Evolutionary conservation across 192 early-diverging fungal species (phyloP), one percentile per base, ranked within the genome.

Genomic region (Coemansia sp.): DNA sequence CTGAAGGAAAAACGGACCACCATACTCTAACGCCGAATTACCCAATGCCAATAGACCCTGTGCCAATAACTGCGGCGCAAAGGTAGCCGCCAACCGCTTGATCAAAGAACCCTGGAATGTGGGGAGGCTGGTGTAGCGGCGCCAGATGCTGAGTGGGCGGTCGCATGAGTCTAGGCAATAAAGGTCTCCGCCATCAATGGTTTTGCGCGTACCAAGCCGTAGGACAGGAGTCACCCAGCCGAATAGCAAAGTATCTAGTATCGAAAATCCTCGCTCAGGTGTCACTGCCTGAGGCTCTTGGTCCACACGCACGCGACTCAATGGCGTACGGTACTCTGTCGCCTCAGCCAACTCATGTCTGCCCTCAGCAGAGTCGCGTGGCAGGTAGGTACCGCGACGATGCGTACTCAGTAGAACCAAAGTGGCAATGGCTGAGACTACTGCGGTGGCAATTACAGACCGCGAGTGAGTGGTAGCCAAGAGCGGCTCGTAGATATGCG

Each of bases 221-320:
- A 95, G 81, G 6, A 95, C 68, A 10, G 86, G 76, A 66, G 88
- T 91, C 20, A 90, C 76, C 87, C 90, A 91, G 43, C 71, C 60
- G 69, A 92, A 94, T 9, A 61, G 41, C 55, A 83, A 65, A 24
- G 47, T 60, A 12, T 60, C 76, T 2, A 83, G 29, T 0, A 71
- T n/a, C 66, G 80, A 83, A 18, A 70, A 44, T 20, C 60, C 41
- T n/a, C 46, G 33, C 64, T 83, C 76, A 3, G 80, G 80, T 41
- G 80, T 72, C n/a, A 16, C 20, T 13, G 70, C 76, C 64, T 75
- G 15, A 9, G 80, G 80, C 3, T 67, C 64, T 22, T 78, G 69
- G 3, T 78, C 70, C 16, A 57, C 24, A 6, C 68, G 61, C 63
- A 61, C 52, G 9, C 64, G 69, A 18, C 64, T 73, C 62, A 83